These are phyloP conservation scores for Colletotrichum sp. DNA, from an alignment of 2,329 filamentous ascomycete species.

Conservation along the genomic window DNA sequence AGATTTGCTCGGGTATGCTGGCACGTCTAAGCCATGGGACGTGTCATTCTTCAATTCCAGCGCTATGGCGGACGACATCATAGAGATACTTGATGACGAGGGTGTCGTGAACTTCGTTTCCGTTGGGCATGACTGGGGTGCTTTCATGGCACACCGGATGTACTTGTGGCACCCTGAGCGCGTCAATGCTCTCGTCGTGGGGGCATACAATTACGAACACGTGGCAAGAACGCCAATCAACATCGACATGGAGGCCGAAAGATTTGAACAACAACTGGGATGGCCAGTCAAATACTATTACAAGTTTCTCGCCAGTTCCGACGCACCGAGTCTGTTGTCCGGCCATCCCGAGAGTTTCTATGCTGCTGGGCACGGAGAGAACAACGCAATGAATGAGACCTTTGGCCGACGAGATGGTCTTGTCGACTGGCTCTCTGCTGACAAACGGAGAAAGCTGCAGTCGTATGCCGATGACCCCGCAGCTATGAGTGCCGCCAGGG, in stretches of 20 bases:
- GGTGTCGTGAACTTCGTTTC: background rate
- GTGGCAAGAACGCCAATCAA: background rate
- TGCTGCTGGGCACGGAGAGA: background rate
- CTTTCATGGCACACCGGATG: background rate
- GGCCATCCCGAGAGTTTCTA: background rate
- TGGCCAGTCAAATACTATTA: background rate
- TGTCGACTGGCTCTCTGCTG: background rate
- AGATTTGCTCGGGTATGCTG: background rate
- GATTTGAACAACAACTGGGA: background rate
- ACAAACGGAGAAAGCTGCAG: background rate
- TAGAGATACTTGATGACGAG: background rate
- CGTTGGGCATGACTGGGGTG: background rate
- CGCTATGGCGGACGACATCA: background rate
- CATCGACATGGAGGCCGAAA: background rate
- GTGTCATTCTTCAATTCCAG: background rate
- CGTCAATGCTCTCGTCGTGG: background rate
- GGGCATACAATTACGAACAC: background rate
- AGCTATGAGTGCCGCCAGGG: background rate
- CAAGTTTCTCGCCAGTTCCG: background rate
- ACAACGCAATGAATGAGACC: background rate
- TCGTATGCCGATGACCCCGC: background rate
- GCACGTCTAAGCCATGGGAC: background rate
- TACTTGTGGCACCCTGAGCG: background rate
- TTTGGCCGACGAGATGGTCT: background rate
- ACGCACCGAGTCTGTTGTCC: background rate